Percentiles rank a stretch among this genome's conserved stretches.
Evolutionary conservation across 257 asterid genomes (phyloP).

Genomic region (Cruciata laevipes): DNA sequence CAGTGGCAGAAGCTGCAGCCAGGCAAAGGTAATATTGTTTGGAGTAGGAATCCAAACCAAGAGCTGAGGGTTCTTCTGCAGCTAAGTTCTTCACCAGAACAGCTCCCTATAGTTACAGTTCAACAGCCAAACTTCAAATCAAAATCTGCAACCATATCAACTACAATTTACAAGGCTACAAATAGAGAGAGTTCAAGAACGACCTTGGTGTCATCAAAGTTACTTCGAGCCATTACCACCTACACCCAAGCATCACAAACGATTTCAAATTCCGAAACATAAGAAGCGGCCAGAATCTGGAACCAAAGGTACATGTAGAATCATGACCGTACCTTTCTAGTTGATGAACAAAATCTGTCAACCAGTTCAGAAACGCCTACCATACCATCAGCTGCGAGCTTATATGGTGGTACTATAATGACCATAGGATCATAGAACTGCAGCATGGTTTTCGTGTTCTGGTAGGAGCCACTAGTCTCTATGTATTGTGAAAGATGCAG

Average conservation of each 20-base stretch:
- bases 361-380: conserved; percentile 90
- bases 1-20: conserved; percentile 97
- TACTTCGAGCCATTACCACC: conserved; percentile 75
- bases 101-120: conserved; percentile 55
- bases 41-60: conserved; percentile 81
- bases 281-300: background rate
- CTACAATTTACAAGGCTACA: conserved; percentile 16
- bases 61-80: conserved; percentile 92
- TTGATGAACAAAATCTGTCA: conserved; percentile 61
- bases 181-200: conserved; percentile 21
- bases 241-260: conserved; percentile 30
- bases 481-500: conserved; percentile 93
- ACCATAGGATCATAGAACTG: conserved; percentile 85
- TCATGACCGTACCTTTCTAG: conserved; percentile 46
- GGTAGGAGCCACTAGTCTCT: conserved; percentile 92
- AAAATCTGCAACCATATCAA: conserved; percentile 18
- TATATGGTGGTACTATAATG: conserved; percentile 75
- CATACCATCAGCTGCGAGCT: conserved; percentile 87
- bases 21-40: conserved; percentile 95
- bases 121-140: conserved; percentile 23
- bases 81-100: conserved; percentile 73
- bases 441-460: conserved; percentile 84
- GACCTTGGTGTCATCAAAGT: conserved; percentile 98
- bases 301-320: conserved; percentile 1
- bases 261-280: conserved; percentile 17